Evolutionary conservation across 2,329 filamentous ascomycete species (phyloP).

Genomic region (Spiromastix sp.): DNA sequence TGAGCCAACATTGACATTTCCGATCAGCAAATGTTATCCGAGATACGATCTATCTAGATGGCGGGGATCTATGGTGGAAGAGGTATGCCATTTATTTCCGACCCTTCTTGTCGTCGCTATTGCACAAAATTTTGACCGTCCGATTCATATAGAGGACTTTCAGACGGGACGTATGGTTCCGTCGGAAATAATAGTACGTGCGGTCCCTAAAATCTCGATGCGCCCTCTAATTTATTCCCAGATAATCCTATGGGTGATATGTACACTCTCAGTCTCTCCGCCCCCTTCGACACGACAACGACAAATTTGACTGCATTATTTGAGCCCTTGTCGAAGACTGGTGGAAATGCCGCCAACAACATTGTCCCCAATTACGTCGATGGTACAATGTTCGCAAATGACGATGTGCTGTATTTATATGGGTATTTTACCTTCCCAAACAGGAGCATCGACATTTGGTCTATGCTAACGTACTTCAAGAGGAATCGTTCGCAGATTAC

Average conservation of each 20-base stretch:
- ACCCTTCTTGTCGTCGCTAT: no score
- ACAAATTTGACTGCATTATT: slow-evolving; percentile 47
- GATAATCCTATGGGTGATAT: slow-evolving; percentile 45
- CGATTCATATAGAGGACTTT: slow-evolving; percentile 26
- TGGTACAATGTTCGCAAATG: slow-evolving; percentile 55
- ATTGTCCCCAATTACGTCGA: slow-evolving; percentile 48
- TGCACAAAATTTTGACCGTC: no score
- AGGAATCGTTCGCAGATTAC: no score
- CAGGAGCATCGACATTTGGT: no score
- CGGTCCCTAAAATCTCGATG: no score
- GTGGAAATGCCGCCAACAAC: slow-evolving; percentile 39
- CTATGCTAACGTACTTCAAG: no score
- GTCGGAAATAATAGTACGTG: not conserved
- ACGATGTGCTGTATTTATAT: slow-evolving; percentile 53
- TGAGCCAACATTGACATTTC: slow-evolving; percentile 1
- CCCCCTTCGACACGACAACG: slow-evolving; percentile 40
- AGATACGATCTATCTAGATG: slow-evolving; percentile 57
- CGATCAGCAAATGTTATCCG: slow-evolving; percentile 46
- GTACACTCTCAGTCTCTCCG: slow-evolving; percentile 49
- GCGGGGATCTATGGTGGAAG: slow-evolving; percentile 47
- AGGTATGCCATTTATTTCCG: slow-evolving; percentile 26
- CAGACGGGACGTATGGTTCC: slow-evolving; percentile 29
- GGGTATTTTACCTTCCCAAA: no score
- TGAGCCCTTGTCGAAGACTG: slow-evolving; percentile 38
- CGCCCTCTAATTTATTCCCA: no score